Base-by-base conservation (phyloP, 352 stramenopile genomes). In the Pythium phragmiticola region DNA sequence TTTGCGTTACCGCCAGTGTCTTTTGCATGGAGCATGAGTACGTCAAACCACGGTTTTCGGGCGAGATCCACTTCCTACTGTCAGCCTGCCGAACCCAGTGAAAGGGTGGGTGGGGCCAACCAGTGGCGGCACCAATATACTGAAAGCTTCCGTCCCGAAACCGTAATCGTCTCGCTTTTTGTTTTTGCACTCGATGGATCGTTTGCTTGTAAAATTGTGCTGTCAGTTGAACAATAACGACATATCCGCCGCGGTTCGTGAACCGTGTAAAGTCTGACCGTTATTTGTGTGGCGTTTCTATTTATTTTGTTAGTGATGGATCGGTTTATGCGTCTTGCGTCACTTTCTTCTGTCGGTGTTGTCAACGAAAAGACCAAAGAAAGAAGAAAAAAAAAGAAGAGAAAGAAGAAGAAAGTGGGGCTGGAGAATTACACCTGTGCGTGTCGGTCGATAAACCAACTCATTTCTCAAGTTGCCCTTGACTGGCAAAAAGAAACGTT, bases 401-500 rank as follows among this genome's bases (percentile, higher is more conserved):
- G 4, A 30, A 26, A 30, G n/a, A 12, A 30, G 21, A 5, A 7
- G 9, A 50, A 16, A 26, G 4, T 30, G 2, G 7, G 9, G n/a
- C n/a, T 2, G 9, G 9, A 11, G 7, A 23, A 30, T 50, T 12
- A 13, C 4, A 39, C 16, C n/a, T n/a, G 7, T 16, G 6, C 21
- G 0, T 33, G 33, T n/a, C 34, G 19, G 3, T 43, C 17, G n/a
- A 23, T 17, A n/a, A 12, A 11, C 39, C 60, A 59, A 63, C 53
- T 62, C 46, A 61, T 63, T 62, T 37, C 43, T 46, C 47, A 64
- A 66, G 50, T 41, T 36, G 7, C 34, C 12, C 42, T 30, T 30
- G 26, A 30, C 26, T 30, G 26, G 26, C 26, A 30, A 30, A 30
- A 14, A 41, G 49, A 60, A 42, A 14, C n/a, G 36, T 41, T 21